Evolutionary conservation across 495 filamentous ascomycete genomes (phyloP), one percentile per base, ranked within the genome.

Genomic region (Xylaria palmicola): DNA sequence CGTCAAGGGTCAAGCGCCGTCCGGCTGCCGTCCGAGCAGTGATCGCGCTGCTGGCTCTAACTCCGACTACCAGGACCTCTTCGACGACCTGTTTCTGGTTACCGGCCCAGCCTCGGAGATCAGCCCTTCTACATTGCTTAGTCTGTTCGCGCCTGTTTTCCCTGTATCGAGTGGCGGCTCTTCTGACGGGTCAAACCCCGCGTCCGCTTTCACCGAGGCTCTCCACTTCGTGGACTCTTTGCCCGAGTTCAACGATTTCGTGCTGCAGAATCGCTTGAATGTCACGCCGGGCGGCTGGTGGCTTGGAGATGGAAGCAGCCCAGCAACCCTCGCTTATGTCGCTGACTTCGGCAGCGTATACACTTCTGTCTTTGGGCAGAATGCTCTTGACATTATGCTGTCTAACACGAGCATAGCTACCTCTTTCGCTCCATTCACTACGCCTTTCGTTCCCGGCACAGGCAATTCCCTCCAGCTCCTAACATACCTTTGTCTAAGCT

Each of bases 271-370:
- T 44, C 90, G 85, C 71, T 73, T 72, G 50, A 87, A 88, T 63
- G 78, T 92, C 56, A 88, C 82, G 0, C 89, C 91, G 2, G 90
- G 90, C 15, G 90, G 87, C 13, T 82, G 92, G 71, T 96, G 89
- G 73, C 75, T 91, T 10, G 88, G 86, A 22, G 80, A 85, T 44
- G 76, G 70, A 24, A 74, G 61, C 53, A 78, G 79, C 0, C 70
- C 73, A 19, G 81, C 88, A 19, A 86, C 82, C 4, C 81, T 91
- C 61, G 83, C 86, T 9, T 92, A 86, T 72, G 50, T 65, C 29
- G 66, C 67, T n/a, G 62, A 69, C 30, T 43, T 39, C 27, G 64
- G 60, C 30, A 65, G 65, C 37, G 58, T 90, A 4, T 75, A 75
- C 44, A 79, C 79, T 51, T 81, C 87, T 1, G 76, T 91, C 51